Percentiles rank a stretch among this genome's conserved stretches.
Conservation (phyloP, 495 filamentous ascomycete species). For the Saxophila tyrrhenica region DNA sequence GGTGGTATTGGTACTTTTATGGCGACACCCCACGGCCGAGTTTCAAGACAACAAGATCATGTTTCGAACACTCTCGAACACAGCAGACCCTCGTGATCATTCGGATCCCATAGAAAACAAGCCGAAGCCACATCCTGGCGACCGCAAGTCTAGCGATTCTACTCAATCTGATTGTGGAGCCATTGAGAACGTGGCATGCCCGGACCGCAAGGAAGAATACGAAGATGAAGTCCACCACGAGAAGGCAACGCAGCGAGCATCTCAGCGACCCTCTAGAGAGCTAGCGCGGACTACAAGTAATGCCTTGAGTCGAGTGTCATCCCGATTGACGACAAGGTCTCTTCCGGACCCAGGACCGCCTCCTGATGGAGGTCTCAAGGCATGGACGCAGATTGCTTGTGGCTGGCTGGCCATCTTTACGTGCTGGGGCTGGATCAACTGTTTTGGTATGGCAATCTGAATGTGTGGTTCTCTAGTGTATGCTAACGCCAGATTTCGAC, state of each 20-base stretch:
- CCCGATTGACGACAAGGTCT: conserved; percentile 10
- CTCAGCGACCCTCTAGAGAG: neutral
- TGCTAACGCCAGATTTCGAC: conserved; percentile 35
- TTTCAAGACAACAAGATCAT: neutral
- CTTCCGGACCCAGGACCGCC: conserved; percentile 43
- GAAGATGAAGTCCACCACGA: neutral
- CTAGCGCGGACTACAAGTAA: conserved; percentile 14
- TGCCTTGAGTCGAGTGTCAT: conserved; percentile 2
- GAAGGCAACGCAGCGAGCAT: neutral
- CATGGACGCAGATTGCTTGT: conserved; percentile 58
- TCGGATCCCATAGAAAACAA: neutral
- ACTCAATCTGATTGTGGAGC: neutral
- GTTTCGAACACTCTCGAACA: neutral
- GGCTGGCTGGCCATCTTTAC: conserved; percentile 57
- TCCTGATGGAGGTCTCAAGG: conserved; percentile 50
- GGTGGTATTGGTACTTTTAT: no score
- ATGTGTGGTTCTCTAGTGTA: no score
- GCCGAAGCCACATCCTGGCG: neutral
- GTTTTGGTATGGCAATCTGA: conserved; percentile 57
- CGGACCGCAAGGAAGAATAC: neutral
- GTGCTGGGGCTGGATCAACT: conserved; percentile 66
- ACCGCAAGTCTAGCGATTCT: neutral
- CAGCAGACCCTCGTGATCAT: neutral
- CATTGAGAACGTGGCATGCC: neutral
- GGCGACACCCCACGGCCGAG: no score